Conservation (phyloP, 176 grass and related monocot genomes). For the Triticum turgidum region DNA sequence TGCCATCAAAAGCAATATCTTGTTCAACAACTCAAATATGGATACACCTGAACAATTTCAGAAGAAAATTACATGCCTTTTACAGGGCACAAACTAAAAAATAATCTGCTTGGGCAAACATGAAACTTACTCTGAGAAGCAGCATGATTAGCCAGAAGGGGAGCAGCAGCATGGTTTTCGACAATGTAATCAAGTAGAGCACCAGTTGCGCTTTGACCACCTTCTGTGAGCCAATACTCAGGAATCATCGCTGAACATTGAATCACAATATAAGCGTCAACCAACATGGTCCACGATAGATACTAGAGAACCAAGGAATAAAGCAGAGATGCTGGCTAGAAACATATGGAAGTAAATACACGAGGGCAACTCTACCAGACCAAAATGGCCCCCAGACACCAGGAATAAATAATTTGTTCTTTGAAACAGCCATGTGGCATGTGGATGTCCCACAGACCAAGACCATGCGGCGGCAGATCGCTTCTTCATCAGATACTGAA, state of each 20-base stretch:
- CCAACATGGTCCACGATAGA: background rate
- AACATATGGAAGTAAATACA: constrained; percentile 11
- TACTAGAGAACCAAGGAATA: constrained; percentile 18
- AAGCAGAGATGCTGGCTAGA: constrained; percentile 19
- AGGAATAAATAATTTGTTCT: constrained; percentile 76
- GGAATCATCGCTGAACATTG: constrained; percentile 76
- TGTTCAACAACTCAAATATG: constrained; percentile 88
- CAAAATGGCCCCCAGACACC: constrained; percentile 97
- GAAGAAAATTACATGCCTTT: constrained; percentile 22
- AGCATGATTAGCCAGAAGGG: constrained; percentile 76
- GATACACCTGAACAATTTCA: constrained; percentile 61
- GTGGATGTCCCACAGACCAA: constrained; percentile 98
- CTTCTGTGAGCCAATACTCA: constrained; percentile 91
- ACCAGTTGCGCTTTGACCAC: constrained; percentile 96
- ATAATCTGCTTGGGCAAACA: constrained; percentile 14
- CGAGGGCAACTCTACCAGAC: constrained; percentile 64
- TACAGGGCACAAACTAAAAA: background rate
- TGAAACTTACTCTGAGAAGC: constrained; percentile 72
- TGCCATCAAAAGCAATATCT: constrained; percentile 66
- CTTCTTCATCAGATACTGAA: constrained; percentile 62
- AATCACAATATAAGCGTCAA: constrained; percentile 16
- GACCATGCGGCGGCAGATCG: constrained; percentile 70
- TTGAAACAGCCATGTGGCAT: constrained; percentile 93
- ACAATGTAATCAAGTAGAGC: constrained; percentile 80
- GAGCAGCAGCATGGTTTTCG: constrained; percentile 68